Conservation (phyloP, 2,329 filamentous ascomycete genomes). For the Zymoseptoria passerinii region DNA sequence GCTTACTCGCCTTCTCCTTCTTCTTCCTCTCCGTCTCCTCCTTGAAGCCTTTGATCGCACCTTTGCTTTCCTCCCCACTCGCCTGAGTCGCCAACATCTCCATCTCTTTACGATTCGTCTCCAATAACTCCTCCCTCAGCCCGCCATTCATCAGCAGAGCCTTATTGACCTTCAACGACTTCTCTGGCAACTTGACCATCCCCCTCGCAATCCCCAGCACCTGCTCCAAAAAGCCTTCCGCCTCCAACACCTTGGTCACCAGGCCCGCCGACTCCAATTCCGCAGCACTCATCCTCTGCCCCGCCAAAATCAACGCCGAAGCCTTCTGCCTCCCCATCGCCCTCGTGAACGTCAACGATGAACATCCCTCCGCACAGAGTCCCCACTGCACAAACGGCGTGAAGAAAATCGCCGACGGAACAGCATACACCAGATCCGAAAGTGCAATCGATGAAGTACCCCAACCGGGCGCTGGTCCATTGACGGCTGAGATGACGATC, state of each 20-base stretch:
- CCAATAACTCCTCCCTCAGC: constrained; percentile 14
- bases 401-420: constrained; percentile 17
- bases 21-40: constrained; percentile 18
- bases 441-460: constrained; percentile 14
- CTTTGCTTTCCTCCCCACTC: constrained; percentile 13
- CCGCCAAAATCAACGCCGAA: constrained; percentile 15
- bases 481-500: constrained; percentile 15
- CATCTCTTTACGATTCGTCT: constrained; percentile 15
- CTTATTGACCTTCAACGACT: constrained; percentile 16
- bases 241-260: constrained; percentile 13
- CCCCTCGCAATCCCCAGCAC: constrained; percentile 16
- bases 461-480: constrained; percentile 18
- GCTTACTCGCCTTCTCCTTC: constrained; percentile 15
- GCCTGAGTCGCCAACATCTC: constrained; percentile 12
- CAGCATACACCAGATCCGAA: constrained; percentile 18
- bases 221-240: constrained; percentile 13
- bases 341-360: constrained; percentile 10
- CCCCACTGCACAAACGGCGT: constrained; percentile 22
- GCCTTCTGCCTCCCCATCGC: constrained; percentile 20
- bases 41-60: constrained; percentile 14
- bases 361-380: constrained; percentile 18
- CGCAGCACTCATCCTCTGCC: constrained; percentile 11
- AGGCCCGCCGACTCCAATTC: constrained; percentile 15
- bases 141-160: constrained; percentile 12
- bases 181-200: constrained; percentile 13